phyloP scores from a whole-genome alignment of 148 eudicot genomes.

The Pouteria glomerata region DNA sequence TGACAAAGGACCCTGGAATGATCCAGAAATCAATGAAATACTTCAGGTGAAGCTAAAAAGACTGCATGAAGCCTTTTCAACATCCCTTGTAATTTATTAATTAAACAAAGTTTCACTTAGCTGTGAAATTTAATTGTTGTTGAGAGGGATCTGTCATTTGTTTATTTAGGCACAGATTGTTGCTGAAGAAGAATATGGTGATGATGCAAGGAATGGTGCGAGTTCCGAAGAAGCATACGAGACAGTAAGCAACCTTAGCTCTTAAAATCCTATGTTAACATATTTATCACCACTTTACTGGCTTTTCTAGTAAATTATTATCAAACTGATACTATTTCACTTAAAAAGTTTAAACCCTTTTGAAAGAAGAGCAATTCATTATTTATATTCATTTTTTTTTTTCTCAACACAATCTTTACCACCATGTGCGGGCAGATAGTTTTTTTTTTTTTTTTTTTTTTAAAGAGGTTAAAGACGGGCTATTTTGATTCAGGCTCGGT shows the following conservation, averaged over 20 bases:
- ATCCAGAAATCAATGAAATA: slow-evolving; percentile 31
- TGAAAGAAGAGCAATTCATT: too few relatives aligned
- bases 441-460: too few relatives aligned
- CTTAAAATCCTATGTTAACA: background rate
- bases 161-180: slow-evolving; percentile 25
- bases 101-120: background rate
- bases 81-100: background rate
- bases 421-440: too few relatives aligned
- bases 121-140: background rate
- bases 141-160: background rate
- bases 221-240: background rate
- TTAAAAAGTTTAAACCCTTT: too few relatives aligned
- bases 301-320: too few relatives aligned
- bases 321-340: too few relatives aligned
- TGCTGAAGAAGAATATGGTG: too few relatives aligned
- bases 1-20: slow-evolving; percentile 70
- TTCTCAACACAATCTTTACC: too few relatives aligned
- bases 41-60: slow-evolving; percentile 26
- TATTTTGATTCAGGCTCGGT: too few relatives aligned
- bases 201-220: background rate
- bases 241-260: slow-evolving; percentile 10
- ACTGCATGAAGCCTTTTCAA: too few relatives aligned
- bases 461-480: too few relatives aligned
- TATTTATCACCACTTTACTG: background rate
- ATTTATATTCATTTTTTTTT: too few relatives aligned